Evolutionary conservation across 306 rosid genomes (phyloP), one percentile per base, ranked within the genome.

Genomic region (Prunus padus): DNA sequence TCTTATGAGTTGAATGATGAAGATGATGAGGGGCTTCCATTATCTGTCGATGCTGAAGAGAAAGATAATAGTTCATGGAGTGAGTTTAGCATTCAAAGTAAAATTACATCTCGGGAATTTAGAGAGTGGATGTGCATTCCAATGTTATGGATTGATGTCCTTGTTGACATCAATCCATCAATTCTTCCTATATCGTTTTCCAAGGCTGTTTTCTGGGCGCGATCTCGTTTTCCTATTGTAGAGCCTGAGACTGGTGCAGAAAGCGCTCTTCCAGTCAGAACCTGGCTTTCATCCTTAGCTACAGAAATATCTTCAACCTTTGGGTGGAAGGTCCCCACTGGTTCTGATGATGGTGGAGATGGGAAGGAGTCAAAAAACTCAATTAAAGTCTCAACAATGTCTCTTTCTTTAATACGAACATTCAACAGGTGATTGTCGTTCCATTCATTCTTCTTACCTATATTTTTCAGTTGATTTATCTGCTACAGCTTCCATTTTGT

Each of bases 161-260:
- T 95, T 52, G 82, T 84, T 78, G 96, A 92, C 44, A 85, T 81
- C 64, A 80, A 83, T 83, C 93, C 94, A 64, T 82, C 88, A 73
- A 68, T 84, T 72, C 86, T 95, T 80, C 98, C 96, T 25, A 70
- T 85, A 76, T 95, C 97, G 75, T 89, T 95, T 85, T 90, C 89
- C 19, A 92, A 95, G 85, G 98, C 97, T n/a, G 87, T 90, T 81
- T 92, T 92, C 83, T 95, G 97, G 98, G 96, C 98, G 37, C 86
- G 97, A 42, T 86, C 97, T 61, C 93, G 77, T 85, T 95, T 95
- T 84, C 81, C 96, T 54, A 83, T 95, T 90, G 86, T 95, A 64
- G 96, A 87, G 75, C 81, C 86, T 61, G 96, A 85, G 78, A 82
- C 63, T 25, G 75, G 80, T 84, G 82, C 83, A 78, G 95, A 90